Evolutionary conservation across 495 filamentous ascomycete species (phyloP).

Genomic region (Amniculicola lignicola): DNA sequence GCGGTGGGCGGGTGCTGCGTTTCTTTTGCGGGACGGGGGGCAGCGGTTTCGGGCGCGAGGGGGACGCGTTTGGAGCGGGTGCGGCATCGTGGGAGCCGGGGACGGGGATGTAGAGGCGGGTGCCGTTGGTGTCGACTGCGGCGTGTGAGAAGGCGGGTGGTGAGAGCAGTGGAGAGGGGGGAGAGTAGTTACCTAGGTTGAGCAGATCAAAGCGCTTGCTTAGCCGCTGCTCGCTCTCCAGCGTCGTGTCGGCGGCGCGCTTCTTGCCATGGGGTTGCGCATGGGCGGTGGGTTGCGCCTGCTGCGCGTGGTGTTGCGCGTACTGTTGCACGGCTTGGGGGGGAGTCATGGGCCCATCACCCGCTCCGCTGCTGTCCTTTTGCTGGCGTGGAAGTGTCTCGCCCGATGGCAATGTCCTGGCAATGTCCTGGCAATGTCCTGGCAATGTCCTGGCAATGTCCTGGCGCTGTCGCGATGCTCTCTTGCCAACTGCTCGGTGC

Average conservation of each 20-base stretch:
- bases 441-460: too few species aligned
- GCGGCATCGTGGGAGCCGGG: slow-evolving; percentile 38
- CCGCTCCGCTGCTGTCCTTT: too few species aligned
- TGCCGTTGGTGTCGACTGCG: slow-evolving; percentile 29
- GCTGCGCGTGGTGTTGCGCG: slow-evolving; percentile 11
- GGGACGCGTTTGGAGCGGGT: slow-evolving; percentile 21
- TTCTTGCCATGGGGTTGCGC: slow-evolving; percentile 26
- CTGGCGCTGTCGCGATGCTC: too few species aligned
- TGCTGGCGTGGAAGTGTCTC: too few species aligned
- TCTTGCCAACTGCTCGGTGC: too few species aligned
- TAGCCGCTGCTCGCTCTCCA: slow-evolving; percentile 51
- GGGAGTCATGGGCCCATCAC: too few species aligned
- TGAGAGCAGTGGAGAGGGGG: too few species aligned
- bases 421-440: too few species aligned
- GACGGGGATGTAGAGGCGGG: slow-evolving; percentile 35
- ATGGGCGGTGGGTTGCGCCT: slow-evolving; percentile 6
- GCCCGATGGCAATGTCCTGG: too few species aligned
- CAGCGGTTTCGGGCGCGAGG: slow-evolving; percentile 8
- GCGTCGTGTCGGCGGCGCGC: slow-evolving; percentile 24
- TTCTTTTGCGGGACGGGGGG: too few species aligned
- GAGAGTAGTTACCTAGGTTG: slow-evolving; percentile 82
- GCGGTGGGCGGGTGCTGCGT: too few species aligned
- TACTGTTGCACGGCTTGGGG: slow-evolving; percentile 18
- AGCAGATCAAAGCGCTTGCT: slow-evolving; percentile 79
- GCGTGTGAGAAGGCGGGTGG: too few species aligned